Evolutionary conservation across 1,139 yeast species (phyloP).

Genomic region (Kodamaea plutei): DNA sequence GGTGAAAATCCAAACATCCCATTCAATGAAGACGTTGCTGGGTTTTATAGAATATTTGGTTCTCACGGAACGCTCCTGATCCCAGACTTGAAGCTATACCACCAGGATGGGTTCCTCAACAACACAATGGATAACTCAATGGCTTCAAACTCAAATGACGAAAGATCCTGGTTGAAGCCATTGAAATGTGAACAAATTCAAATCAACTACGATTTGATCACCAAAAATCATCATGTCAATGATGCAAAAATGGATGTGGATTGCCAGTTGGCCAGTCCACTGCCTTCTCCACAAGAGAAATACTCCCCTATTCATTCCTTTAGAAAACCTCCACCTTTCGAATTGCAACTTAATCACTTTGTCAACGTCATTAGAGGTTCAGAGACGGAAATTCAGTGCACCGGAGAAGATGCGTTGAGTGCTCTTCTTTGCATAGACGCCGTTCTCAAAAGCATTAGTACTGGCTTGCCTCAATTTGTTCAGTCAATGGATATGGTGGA

Average conservation of each 20-base stretch:
- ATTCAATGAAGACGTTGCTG: constrained; percentile 27
- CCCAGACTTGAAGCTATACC: constrained; percentile 38
- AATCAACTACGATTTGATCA: constrained; percentile 15
- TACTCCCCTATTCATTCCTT: too few relatives aligned
- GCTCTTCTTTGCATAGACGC: too few relatives aligned
- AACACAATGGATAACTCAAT: constrained; percentile 10
- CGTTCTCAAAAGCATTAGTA: too few relatives aligned
- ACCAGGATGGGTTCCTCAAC: constrained; percentile 16
- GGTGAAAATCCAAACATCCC: constrained; percentile 45
- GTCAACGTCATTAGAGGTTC: too few relatives aligned
- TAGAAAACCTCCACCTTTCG: too few relatives aligned
- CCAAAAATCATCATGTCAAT: constrained; percentile 7
- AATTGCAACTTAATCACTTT: too few relatives aligned
- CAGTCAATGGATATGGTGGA: too few relatives aligned
- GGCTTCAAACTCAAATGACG: constrained; percentile 9
- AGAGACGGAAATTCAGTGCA: too few relatives aligned
- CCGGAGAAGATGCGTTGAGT: too few relatives aligned
- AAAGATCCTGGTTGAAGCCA: constrained; percentile 33
- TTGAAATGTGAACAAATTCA: constrained; percentile 23
- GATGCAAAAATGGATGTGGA: constrained; percentile 9
- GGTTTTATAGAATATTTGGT: constrained; percentile 40
- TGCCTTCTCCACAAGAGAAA: too few relatives aligned
- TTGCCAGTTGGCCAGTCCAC: too few relatives aligned
- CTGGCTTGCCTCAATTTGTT: too few relatives aligned
- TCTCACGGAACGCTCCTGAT: constrained; percentile 38